Evolutionary conservation across 768 basidiomycete species (phyloP), one percentile per base, ranked within the genome.

Genomic region (Daedalea quercina): DNA sequence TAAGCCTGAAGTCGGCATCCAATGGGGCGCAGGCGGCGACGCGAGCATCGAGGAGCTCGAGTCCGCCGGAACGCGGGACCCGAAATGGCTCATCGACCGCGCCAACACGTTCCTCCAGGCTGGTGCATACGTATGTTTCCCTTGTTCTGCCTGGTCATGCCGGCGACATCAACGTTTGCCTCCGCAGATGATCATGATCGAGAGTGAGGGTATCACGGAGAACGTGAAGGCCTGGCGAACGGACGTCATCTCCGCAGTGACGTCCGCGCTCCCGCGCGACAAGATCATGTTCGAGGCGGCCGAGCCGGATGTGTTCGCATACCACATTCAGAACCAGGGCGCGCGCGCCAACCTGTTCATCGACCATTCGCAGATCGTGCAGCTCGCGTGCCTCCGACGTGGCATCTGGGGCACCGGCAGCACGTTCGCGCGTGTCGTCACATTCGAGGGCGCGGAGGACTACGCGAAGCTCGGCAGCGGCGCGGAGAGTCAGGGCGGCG

Each of bases 281-380:
- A 72, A 73, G 52, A 67, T 76, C 52, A 76, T 75, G 74, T 75
- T 75, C 55, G 72, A 75, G 56, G 73, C 71, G 6, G 74, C 76
- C 9, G 75, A 75, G 55, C 71, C 71, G 1, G 69, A 70, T 22
- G 73, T 73, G 7, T 76, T 73, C 52, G 63, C 73, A 15, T 73
- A 73, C 60, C 70, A 76, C 63, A 70, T 74, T 48, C 71, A 76
- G 57, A 75, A 72, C 58, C 69, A 70, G 57, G 73, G 71, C 20
- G 68, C 69, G 11, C 69, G 70, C 44, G 67, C 70, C 23, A 75
- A 76, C 54, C 52, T 73, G 50, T 75, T 75, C 59, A 65, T 75
- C 50, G 74, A 75, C 56, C 75, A 75, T 48, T 71, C 70, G 44
- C 74, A 75, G 51, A 69, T 71, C 48, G 71, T 76, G 40, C 73